Evolutionary conservation across 2,329 filamentous ascomycete genomes (phyloP).

Genomic region (Fusarium agapanthi): DNA sequence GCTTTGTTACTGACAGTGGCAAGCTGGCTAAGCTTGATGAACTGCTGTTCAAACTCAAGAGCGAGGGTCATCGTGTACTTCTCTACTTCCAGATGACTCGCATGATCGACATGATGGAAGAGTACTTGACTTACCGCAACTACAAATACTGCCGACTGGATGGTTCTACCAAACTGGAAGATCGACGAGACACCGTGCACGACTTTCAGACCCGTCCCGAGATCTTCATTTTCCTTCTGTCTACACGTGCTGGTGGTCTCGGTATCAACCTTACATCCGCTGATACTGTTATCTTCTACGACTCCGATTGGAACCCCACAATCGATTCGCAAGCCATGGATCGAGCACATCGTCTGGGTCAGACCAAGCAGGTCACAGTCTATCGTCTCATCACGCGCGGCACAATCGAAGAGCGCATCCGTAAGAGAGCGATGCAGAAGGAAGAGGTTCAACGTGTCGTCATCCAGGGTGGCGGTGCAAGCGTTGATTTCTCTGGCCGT

Average conservation of each 20-base stretch:
- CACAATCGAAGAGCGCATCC: slow-evolving; percentile 97
- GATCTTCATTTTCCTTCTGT: slow-evolving; percentile 96
- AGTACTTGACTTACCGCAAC: slow-evolving; percentile 97
- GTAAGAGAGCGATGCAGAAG: slow-evolving; percentile 95
- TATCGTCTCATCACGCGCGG: slow-evolving; percentile 97
- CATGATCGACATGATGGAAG: slow-evolving; percentile 99
- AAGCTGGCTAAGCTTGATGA: slow-evolving; percentile 93
- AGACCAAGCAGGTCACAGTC: slow-evolving; percentile 94
- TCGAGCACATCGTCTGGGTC: slow-evolving; percentile 94
- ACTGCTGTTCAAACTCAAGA: slow-evolving; percentile 88
- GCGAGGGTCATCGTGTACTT: slow-evolving; percentile 89
- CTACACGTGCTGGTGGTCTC: slow-evolving; percentile 94
- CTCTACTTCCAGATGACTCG: slow-evolving; percentile 99
- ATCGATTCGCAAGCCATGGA: slow-evolving; percentile 99
- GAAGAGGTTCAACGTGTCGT: slow-evolving; percentile 98
- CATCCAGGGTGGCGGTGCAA: slow-evolving; percentile 88
- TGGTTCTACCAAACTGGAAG: slow-evolving; percentile 96
- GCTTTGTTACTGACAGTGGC: slow-evolving; percentile 96
- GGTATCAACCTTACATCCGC: slow-evolving; percentile 97
- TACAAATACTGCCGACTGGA: slow-evolving; percentile 98
- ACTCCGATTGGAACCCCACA: slow-evolving; percentile 99
- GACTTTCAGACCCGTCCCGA: slow-evolving; percentile 96
- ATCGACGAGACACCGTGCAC: slow-evolving; percentile 92
- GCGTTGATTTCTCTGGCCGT: slow-evolving; percentile 96
- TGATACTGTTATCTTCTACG: slow-evolving; percentile 99